Base-by-base conservation (phyloP, 2,329 filamentous ascomycete species). In the Penicillium capsulatum region DNA sequence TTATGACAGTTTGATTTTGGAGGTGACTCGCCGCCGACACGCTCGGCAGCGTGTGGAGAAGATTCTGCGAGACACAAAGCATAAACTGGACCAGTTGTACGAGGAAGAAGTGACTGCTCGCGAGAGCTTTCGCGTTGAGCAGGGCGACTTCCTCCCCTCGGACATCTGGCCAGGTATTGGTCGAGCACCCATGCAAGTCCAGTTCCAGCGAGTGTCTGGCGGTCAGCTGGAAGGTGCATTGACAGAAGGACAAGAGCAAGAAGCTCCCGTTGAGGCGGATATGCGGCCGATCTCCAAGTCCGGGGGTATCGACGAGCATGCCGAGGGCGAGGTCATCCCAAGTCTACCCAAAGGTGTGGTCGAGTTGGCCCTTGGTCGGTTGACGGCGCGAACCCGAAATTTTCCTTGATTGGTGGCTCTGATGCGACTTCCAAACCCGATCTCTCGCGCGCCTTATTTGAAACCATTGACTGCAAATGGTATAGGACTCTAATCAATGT, bases 111-210 rank as follows among this genome's bases (percentile, higher is more conserved):
- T 78, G 40, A 73, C 72, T 28, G 81, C 88, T 47, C 75, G 92
- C 26, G 84, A 94, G 48, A 71, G 76, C 0, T 97, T 98, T 62
- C 77, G 85, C 22, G 74, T 82, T 17, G 84, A 94, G 30, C 83
- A 92, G 9, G 90, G 89, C 6, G 87, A 94, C 48, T 94, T 81
- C 59, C 67, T 98, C 8, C 92, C 92, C 0, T 82, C 83, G 0
- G 89, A 96, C 61, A 79, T 96, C 15, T 96, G 89, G 88, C 82
- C 81, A 0, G 85, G 83, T 1, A 77, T 92, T 63, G 77, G 55
- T 30, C 58, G 76, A 47, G 74, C 70, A n/a, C 75, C 72, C 17
- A 77, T 77, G 50, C 71, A 65, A 43, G 71, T 66, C 17, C 57
- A 61, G 35, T 68, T 67, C 30, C 52, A 47, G 17, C 61, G 64